A percentile compares a stretch with the other conserved stretches of the same genome.
These are phyloP conservation scores for Galerina sulciceps DNA, from an alignment of 768 basidiomycete genomes.

Conservation along the genomic window DNA sequence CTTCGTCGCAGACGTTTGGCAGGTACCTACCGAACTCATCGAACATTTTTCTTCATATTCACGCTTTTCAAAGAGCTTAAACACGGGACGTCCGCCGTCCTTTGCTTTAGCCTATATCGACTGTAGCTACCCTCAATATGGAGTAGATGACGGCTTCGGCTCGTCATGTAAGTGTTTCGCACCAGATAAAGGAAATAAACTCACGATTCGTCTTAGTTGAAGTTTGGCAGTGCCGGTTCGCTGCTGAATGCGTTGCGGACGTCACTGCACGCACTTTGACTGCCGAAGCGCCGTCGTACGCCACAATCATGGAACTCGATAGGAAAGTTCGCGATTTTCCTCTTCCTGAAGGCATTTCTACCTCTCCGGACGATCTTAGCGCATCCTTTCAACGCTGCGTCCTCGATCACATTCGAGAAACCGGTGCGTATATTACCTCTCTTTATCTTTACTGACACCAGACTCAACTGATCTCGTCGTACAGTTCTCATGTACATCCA, in stretches of 20 bases:
- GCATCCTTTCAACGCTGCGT: slow-evolving; percentile 49
- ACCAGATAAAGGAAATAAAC: too few species aligned
- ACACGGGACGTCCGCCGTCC: slow-evolving; percentile 72
- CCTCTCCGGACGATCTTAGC: slow-evolving; percentile 37
- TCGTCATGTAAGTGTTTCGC: slow-evolving; percentile 32
- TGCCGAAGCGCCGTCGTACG: slow-evolving; percentile 65
- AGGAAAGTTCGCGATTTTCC: slow-evolving; percentile 70
- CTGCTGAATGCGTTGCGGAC: slow-evolving; percentile 66
- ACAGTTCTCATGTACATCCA: slow-evolving; percentile 64
- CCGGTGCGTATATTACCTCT: slow-evolving; percentile 31
- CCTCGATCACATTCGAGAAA: slow-evolving; percentile 52
- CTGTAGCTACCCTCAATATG: slow-evolving; percentile 59
- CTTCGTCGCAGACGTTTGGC: slow-evolving; percentile 73
- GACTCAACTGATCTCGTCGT: background rate
- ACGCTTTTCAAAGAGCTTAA: slow-evolving; percentile 53
- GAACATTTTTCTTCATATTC: background rate
- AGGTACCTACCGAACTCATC: slow-evolving; percentile 42
- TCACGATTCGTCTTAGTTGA: slow-evolving; percentile 43
- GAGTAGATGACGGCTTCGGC: slow-evolving; percentile 32
- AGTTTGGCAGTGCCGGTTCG: slow-evolving; percentile 67
- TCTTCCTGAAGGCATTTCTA: slow-evolving; percentile 49
- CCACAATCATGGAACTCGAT: slow-evolving; percentile 70
- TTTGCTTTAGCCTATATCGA: slow-evolving; percentile 71
- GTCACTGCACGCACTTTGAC: slow-evolving; percentile 65
- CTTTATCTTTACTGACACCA: background rate